A percentile compares a stretch with the other conserved stretches of the same genome.
Conservation (phyloP, 345 rosid species). For the Pistacia vera region DNA sequence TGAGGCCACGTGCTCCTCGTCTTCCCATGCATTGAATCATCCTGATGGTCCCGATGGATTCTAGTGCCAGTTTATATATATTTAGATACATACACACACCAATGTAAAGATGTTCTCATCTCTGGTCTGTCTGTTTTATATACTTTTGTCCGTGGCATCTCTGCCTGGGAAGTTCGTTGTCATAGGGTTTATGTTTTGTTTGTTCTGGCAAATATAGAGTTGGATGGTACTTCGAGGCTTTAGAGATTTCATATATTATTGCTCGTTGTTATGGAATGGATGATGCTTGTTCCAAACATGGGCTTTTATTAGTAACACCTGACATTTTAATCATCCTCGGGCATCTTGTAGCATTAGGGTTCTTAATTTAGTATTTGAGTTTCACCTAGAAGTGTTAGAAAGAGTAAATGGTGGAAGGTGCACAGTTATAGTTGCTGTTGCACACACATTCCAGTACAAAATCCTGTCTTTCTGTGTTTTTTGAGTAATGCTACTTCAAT, state of each 20-base stretch:
- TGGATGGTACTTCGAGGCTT: slow-evolving; percentile 42
- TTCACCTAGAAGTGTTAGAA: not conserved
- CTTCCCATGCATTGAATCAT: slow-evolving; percentile 57
- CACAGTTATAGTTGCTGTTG: not conserved
- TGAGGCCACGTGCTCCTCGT: slow-evolving; percentile 89
- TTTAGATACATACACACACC: slow-evolving; percentile 33
- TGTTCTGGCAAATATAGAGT: slow-evolving; percentile 37
- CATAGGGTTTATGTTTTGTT: slow-evolving; percentile 31
- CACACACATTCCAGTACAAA: not conserved
- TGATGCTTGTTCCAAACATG: slow-evolving; percentile 4
- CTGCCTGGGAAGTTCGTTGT: slow-evolving; percentile 23
- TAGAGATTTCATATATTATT: slow-evolving; percentile 25
- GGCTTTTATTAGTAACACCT: slow-evolving; percentile 13
- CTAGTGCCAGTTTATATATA: slow-evolving; percentile 28
- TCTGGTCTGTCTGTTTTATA: slow-evolving; percentile 29
- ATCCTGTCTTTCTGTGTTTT: too few relatives aligned
- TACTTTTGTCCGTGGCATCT: slow-evolving; percentile 15
- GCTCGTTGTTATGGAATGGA: slow-evolving; percentile 21
- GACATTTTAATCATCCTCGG: slow-evolving; percentile 15
- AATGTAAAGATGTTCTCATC: slow-evolving; percentile 39
- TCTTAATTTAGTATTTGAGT: not conserved
- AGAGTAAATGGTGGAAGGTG: not conserved
- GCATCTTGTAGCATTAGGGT: not conserved
- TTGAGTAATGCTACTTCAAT: too few relatives aligned
- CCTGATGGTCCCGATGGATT: slow-evolving; percentile 15